Percentiles rank a stretch among this genome's conserved stretches.
Conservation (phyloP, 2,329 filamentous ascomycete species). For the Colletotrichum brevisporum region DNA sequence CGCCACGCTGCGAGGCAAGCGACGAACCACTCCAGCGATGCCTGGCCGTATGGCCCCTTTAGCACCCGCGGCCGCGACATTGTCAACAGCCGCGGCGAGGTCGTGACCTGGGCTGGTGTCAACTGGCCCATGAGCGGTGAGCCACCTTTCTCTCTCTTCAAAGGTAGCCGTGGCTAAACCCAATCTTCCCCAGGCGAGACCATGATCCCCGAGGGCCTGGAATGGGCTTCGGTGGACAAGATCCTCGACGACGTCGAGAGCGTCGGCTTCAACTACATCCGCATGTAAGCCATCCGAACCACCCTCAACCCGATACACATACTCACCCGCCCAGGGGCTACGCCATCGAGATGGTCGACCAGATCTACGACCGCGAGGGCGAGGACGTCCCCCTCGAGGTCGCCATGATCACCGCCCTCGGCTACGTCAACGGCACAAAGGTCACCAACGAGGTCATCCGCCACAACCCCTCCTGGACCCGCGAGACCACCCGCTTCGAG, state of each 20-base stretch:
- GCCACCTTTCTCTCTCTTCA: conserved; percentile 56
- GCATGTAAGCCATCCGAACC: conserved; percentile 49
- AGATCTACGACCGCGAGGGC: conserved; percentile 57
- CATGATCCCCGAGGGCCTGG: conserved; percentile 71
- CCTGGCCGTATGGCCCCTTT: conserved; percentile 54
- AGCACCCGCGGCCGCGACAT: conserved; percentile 54
- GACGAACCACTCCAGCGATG: conserved; percentile 22
- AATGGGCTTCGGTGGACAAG: conserved; percentile 64
- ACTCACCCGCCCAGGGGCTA: conserved; percentile 54
- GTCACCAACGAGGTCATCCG: conserved; percentile 61
- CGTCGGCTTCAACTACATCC: conserved; percentile 68
- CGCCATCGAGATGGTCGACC: conserved; percentile 70
- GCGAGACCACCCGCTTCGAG: conserved; percentile 67
- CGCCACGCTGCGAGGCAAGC: conserved; percentile 17
- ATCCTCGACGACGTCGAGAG: conserved; percentile 65
- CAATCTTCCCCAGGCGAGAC: conserved; percentile 63
- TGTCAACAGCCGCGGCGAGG: conserved; percentile 52
- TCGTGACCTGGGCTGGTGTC: conserved; percentile 60
- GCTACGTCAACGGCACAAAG: conserved; percentile 61
- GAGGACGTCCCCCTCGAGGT: conserved; percentile 55
- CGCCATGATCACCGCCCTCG: conserved; percentile 58
- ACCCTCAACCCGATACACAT: too few species aligned
- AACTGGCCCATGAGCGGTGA: conserved; percentile 70
- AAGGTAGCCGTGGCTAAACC: conserved; percentile 66
- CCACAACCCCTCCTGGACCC: conserved; percentile 67